These are phyloP conservation scores for Apostasia shenzhenica DNA, from an alignment of 106 monocot species.

Conservation along the genomic window DNA sequence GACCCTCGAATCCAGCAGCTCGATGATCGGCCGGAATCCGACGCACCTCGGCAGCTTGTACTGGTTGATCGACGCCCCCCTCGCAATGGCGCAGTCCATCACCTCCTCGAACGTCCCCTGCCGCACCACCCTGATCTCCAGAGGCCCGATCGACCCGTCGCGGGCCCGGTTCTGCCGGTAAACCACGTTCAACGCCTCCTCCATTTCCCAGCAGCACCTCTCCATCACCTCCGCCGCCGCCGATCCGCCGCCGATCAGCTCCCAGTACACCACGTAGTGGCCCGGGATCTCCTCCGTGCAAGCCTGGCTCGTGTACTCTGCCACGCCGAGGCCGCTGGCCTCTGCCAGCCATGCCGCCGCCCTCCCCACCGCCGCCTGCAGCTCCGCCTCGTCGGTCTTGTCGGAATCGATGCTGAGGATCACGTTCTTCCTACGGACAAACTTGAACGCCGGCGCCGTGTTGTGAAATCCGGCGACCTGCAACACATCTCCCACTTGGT, in stretches of 20 bases:
- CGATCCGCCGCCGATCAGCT: slow-evolving; percentile 1
- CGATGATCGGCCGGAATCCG: slow-evolving; percentile 3
- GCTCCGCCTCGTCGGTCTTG: slow-evolving; percentile 55
- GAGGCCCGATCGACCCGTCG: slow-evolving; percentile 22
- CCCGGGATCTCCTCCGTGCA: slow-evolving; percentile 14
- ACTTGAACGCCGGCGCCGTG: slow-evolving; percentile 11
- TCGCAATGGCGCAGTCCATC: slow-evolving; percentile 19
- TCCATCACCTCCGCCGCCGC: neutral
- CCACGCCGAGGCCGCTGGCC: slow-evolving; percentile 6
- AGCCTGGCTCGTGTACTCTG: slow-evolving; percentile 25
- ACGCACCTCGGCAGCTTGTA: slow-evolving; percentile 42
- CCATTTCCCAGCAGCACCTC: slow-evolving; percentile 13
- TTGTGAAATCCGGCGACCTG: slow-evolving; percentile 12
- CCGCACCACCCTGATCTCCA: slow-evolving; percentile 35
- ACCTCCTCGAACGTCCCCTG: slow-evolving; percentile 33
- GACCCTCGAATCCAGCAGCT: slow-evolving; percentile 24
- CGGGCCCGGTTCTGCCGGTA: slow-evolving; percentile 22
- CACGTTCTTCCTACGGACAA: slow-evolving; percentile 37
- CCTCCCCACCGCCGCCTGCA: slow-evolving; percentile 41
- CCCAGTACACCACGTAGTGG: slow-evolving; percentile 26
- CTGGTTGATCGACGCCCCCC: slow-evolving; percentile 36
- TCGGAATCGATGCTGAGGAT: slow-evolving; percentile 53
- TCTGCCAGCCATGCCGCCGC: slow-evolving; percentile 33
- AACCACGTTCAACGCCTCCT: slow-evolving; percentile 28
- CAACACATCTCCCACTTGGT: slow-evolving; percentile 5